Base-by-base conservation (phyloP, 2,329 filamentous ascomycete genomes). In the Helicocarpus griseus region DNA sequence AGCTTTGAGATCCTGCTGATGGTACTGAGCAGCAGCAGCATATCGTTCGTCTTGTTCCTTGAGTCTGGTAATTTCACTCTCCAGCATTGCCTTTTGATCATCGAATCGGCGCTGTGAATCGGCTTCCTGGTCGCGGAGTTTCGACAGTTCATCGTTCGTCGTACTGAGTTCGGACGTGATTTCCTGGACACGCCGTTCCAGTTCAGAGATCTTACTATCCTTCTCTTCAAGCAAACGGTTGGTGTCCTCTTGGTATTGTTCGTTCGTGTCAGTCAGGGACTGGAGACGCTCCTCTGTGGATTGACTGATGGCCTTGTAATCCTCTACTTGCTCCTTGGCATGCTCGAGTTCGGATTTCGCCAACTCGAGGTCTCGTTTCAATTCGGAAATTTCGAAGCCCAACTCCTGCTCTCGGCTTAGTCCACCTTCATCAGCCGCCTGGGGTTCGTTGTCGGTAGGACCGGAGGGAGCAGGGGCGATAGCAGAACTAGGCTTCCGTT, bases 1-100 rank as follows among this genome's bases (percentile, higher is more conserved):
- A 0, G 88, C 85, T 55, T 93, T 90, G 39, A 97, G 80, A 61
- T 97, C 90, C 61, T 95, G 86, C 64, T 94, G 88, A 64, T 95
- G 87, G 64, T 86, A 89, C 58, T 87, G 83, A 29, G 88, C 83
- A 47, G 89, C 85, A 54, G 89, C 86, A 54, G 82, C 77, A 65
- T 91, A 85, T 49, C 86, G 81, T 58, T 89, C 86, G 53, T 86
- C 85, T 58, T 95, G 86, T 45, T 94, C 89, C 65, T 87, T 93
- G 26, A 97, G 74, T 31, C 88, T 81, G 21, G 79, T 75, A 49
- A 96, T 82, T 62, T 97, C 89, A 8, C 85, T 77, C 60, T 95
- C 86, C 5, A 93, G 76, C 17, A 80, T 79, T 4, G 80, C 74
- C 72, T 91, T 95, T 66, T 96, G 89, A 52, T 95, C 89, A 53